A percentile compares a stretch with the other conserved stretches of the same genome.
These are phyloP conservation scores for Clavispora carvajalis DNA, from an alignment of 805 yeast genomes.

Conservation along the genomic window DNA sequence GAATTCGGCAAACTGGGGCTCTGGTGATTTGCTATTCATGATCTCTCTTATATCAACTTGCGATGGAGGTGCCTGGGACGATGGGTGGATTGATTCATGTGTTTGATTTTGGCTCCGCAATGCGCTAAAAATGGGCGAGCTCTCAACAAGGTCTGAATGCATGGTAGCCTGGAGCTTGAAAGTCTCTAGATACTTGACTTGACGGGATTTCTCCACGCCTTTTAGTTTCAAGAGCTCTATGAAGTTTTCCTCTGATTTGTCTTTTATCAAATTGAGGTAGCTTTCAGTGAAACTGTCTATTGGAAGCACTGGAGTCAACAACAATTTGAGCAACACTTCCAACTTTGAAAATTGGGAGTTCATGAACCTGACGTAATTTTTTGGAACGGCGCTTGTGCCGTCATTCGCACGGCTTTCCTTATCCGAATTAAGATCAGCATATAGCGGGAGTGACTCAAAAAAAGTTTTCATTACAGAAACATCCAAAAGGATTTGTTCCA, in stretches of 20 bases:
- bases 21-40: constrained; percentile 21
- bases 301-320: constrained; percentile 62
- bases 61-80: constrained; percentile 12
- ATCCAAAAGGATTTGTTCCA: constrained; percentile 77
- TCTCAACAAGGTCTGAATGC: constrained; percentile 22
- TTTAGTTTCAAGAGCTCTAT: constrained; percentile 60
- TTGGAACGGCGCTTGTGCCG: constrained; percentile 18
- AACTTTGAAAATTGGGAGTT: constrained; percentile 37
- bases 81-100: constrained; percentile 10
- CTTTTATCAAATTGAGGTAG: constrained; percentile 65
- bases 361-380: constrained; percentile 39
- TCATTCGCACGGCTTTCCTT: constrained; percentile 10
- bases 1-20: constrained; percentile 17
- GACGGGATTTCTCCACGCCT: constrained; percentile 37
- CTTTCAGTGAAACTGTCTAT: constrained; percentile 53
- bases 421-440: constrained; percentile 35
- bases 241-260: constrained; percentile 58
- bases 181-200: constrained; percentile 29
- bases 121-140: constrained; percentile 26
- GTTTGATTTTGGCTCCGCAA: constrained; percentile 15
- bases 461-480: constrained; percentile 56
- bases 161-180: constrained; percentile 32
- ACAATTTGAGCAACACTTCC: constrained; percentile 63
- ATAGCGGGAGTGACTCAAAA: constrained; percentile 41
- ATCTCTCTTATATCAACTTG: constrained; percentile 7